Conservation (phyloP, 495 filamentous ascomycete species). For the Extremus antarcticus region DNA sequence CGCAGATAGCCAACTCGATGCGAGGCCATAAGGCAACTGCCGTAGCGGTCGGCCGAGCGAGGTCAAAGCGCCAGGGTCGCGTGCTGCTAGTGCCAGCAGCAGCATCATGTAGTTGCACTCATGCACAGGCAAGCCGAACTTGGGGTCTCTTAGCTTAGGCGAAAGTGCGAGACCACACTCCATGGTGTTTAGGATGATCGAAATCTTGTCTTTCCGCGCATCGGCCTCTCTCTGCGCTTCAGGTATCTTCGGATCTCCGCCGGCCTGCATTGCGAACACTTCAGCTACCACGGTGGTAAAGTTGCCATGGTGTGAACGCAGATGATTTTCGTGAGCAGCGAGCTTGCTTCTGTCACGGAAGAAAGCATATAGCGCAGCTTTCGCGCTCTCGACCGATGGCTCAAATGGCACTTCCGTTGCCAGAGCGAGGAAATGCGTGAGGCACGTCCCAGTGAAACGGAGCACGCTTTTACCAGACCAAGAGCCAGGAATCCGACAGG, state of each 20-base stretch:
- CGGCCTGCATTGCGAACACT: conserved; percentile 25
- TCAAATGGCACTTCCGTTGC: conserved; percentile 21
- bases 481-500: conserved; percentile 13
- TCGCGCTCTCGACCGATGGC: conserved; percentile 13
- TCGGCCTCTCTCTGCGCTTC: conserved; percentile 20
- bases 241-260: conserved; percentile 23
- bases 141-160: conserved; percentile 7
- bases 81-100: conserved; percentile 22
- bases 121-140: conserved; percentile 1
- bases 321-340: not conserved
- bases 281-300: conserved; percentile 22
- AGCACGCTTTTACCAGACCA: conserved; percentile 15
- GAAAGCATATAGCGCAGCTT: conserved; percentile 17
- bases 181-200: conserved; percentile 24
- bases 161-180: conserved; percentile 22
- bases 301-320: conserved; percentile 17
- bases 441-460: conserved; percentile 23
- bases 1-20: conserved; percentile 21
- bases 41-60: conserved; percentile 22
- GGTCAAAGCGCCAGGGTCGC: conserved; percentile 24
- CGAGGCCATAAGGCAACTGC: conserved; percentile 12
- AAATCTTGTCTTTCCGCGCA: conserved; percentile 24
- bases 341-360: conserved; percentile 13
- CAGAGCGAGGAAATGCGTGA: conserved; percentile 24
- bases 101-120: conserved; percentile 27